These are phyloP conservation scores for Nicotiana rustica DNA, from an alignment of 305 asterid genomes.

Conservation along the genomic window DNA sequence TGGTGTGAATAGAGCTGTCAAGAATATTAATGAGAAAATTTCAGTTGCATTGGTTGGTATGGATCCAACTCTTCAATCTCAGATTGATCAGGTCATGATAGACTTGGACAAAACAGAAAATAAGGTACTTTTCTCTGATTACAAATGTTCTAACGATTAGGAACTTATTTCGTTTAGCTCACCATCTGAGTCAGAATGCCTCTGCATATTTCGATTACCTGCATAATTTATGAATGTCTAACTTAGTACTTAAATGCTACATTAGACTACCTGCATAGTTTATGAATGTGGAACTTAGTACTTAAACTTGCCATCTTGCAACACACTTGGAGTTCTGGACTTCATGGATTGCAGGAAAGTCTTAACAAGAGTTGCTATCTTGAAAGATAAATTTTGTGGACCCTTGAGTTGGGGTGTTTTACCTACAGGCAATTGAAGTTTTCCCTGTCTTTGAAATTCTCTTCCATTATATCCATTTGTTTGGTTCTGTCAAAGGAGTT, in stretches of 20 bases:
- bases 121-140: conserved; percentile 60
- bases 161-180: conserved; percentile 33
- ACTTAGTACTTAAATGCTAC: conserved; percentile 28
- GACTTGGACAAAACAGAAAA: conserved; percentile 98
- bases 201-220: conserved; percentile 4
- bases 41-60: conserved; percentile 96
- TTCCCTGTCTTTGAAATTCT: not conserved
- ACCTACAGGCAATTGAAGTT: not conserved
- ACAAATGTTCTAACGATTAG: conserved; percentile 20
- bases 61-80: conserved; percentile 98
- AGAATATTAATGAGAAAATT: conserved; percentile 90
- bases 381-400: conserved; percentile 24
- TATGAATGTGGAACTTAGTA: conserved; percentile 4
- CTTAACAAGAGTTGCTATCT: not conserved
- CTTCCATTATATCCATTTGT: conserved; percentile 19
- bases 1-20: conserved; percentile 92
- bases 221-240: conserved; percentile 18
- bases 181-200: conserved; percentile 24
- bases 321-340: conserved; percentile 19
- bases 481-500: not conserved
- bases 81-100: conserved; percentile 97
- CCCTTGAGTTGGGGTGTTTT: conserved; percentile 17
- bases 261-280: not conserved
- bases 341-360: conserved; percentile 19
- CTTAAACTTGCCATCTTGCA: conserved; percentile 14